Evolutionary conservation across 495 filamentous ascomycete genomes (phyloP).

Genomic region (Letharia columbiana): DNA sequence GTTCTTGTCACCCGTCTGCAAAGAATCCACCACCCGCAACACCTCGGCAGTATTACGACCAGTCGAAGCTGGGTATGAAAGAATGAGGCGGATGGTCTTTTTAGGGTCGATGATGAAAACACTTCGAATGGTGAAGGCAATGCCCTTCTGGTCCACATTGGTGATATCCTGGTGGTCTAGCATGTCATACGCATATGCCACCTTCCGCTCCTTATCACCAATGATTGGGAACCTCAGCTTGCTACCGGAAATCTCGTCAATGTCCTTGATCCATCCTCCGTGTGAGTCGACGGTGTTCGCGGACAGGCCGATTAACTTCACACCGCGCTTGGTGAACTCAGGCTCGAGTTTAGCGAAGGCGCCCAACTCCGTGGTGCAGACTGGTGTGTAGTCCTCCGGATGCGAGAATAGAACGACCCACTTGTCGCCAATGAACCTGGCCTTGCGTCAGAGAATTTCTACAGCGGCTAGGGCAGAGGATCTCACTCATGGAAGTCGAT

Average conservation of each 20-base stretch:
- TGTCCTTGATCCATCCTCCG: slow-evolving; percentile 71
- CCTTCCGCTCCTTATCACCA: slow-evolving; percentile 89
- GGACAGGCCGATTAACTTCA: slow-evolving; percentile 92
- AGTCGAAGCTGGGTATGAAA: slow-evolving; percentile 94
- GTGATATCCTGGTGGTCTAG: slow-evolving; percentile 74
- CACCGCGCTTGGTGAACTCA: slow-evolving; percentile 87
- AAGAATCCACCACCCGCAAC: slow-evolving; percentile 87
- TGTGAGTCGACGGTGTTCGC: slow-evolving; percentile 65
- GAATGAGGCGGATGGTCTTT: slow-evolving; percentile 94
- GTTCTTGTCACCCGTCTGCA: slow-evolving; percentile 96
- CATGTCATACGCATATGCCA: slow-evolving; percentile 93
- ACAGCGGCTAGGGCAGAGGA: neutral
- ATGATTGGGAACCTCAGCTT: slow-evolving; percentile 91
- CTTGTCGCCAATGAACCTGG: slow-evolving; percentile 71
- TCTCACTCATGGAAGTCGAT: slow-evolving; percentile 84
- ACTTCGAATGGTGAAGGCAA: slow-evolving; percentile 96
- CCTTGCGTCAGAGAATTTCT: neutral
- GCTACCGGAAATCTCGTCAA: slow-evolving; percentile 80
- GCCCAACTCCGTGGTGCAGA: slow-evolving; percentile 98
- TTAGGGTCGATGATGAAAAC: slow-evolving; percentile 99
- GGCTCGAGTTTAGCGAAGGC: slow-evolving; percentile 95
- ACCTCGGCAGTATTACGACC: slow-evolving; percentile 96
- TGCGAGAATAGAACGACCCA: slow-evolving; percentile 98
- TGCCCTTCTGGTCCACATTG: slow-evolving; percentile 92
- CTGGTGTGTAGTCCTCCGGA: slow-evolving; percentile 55